These are phyloP conservation scores for Backusella macrospora DNA, from an alignment of 192 early-diverging fungal species.

Conservation along the genomic window DNA sequence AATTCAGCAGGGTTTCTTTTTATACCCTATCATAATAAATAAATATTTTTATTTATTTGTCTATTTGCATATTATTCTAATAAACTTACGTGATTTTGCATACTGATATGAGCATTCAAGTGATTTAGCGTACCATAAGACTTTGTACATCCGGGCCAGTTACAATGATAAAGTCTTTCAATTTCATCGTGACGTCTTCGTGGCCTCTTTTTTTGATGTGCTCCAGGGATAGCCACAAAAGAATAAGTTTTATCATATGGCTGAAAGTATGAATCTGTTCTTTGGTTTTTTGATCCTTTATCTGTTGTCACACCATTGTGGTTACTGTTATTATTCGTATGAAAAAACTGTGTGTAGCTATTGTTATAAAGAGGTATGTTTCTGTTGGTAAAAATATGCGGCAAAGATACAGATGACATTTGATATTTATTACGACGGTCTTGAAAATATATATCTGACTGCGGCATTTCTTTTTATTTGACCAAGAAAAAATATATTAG, in stretches of 20 bases:
- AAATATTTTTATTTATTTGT: neutral
- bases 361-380: too few relatives aligned
- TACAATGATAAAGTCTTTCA: constrained; percentile 65
- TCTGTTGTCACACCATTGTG: too few relatives aligned
- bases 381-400: too few relatives aligned
- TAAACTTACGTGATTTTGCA: constrained; percentile 62
- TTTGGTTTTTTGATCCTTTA: too few relatives aligned
- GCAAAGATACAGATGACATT: too few relatives aligned
- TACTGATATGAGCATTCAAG: constrained; percentile 67
- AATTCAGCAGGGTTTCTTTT: constrained; percentile 52
- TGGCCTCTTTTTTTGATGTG: constrained; percentile 59
- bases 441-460: too few relatives aligned
- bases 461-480: too few relatives aligned
- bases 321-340: too few relatives aligned
- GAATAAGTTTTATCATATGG: constrained; percentile 46
- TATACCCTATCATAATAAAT: neutral
- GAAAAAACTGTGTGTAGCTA: too few relatives aligned
- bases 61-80: neutral
- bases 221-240: constrained; percentile 58
- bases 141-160: constrained; percentile 57
- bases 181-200: constrained; percentile 67
- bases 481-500: too few relatives aligned
- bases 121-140: constrained; percentile 72
- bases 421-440: too few relatives aligned
- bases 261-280: too few relatives aligned